Conservation (phyloP, 257 asterid genomes). For the Penstemon newberryi region DNA sequence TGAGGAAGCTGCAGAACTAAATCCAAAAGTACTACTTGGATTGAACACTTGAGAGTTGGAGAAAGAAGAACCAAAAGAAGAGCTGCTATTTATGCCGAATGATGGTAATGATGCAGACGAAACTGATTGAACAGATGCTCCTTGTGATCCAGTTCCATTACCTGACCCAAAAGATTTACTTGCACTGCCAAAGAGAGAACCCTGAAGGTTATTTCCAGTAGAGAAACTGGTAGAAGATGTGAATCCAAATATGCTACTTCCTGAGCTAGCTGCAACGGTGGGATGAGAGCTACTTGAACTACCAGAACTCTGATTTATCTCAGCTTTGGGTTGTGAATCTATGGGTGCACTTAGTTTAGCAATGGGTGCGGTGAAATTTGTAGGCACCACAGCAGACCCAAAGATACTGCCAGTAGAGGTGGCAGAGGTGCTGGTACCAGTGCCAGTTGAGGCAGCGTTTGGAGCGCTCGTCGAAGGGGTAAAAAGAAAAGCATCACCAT, state of each 20-base stretch:
- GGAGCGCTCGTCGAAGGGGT: constrained; percentile 40
- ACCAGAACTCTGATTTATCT: constrained; percentile 34
- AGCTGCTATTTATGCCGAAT: constrained; percentile 19
- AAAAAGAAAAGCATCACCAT: constrained; percentile 29
- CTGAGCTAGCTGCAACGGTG: constrained; percentile 36
- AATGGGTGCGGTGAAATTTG: constrained; percentile 31
- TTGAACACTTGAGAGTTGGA: constrained; percentile 30
- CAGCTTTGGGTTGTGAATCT: constrained; percentile 32
- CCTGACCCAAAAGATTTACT: constrained; percentile 35
- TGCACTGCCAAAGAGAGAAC: constrained; percentile 40
- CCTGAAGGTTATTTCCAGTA: constrained; percentile 33
- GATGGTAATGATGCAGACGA: constrained; percentile 39
- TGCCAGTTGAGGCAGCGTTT: constrained; percentile 26
- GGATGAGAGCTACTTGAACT: constrained; percentile 29
- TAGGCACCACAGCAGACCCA: constrained; percentile 39
- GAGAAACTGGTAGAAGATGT: constrained; percentile 34
- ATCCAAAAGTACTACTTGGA: constrained; percentile 32
- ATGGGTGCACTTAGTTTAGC: constrained; percentile 41
- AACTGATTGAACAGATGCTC: constrained; percentile 33
- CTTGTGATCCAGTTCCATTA: constrained; percentile 27
- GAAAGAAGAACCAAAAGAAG: constrained; percentile 35
- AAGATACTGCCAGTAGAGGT: constrained; percentile 33
- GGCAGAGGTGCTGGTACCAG: constrained; percentile 31
- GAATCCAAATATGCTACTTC: constrained; percentile 37
- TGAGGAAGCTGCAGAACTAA: constrained; percentile 43